Percentiles rank a stretch among this genome's conserved stretches.
Evolutionary conservation across 1,139 yeast species (phyloP).

Genomic region (Pichia sp.): DNA sequence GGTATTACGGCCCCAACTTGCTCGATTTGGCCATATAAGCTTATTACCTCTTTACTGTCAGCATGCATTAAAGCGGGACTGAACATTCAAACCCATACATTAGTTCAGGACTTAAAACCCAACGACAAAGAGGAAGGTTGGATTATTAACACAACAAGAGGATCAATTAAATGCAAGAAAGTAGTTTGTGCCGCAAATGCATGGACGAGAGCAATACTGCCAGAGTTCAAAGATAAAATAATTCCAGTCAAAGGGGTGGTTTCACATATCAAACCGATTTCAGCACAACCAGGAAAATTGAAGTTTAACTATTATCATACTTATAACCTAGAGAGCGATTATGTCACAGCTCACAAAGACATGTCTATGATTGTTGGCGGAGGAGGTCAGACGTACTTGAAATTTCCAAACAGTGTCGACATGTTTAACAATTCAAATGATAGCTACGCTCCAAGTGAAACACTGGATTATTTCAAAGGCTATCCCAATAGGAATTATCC

Average conservation of each 20-base stretch:
- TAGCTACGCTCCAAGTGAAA: slow-evolving; percentile 15
- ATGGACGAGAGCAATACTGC: slow-evolving; percentile 28
- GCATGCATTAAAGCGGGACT: slow-evolving; percentile 28
- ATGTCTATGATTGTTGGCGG: slow-evolving; percentile 26
- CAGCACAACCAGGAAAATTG: slow-evolving; percentile 7
- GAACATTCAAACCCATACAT: slow-evolving; percentile 33
- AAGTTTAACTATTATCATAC: slow-evolving; percentile 21
- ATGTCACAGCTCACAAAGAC: slow-evolving; percentile 23
- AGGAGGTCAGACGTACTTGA: slow-evolving; percentile 14
- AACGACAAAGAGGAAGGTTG: slow-evolving; percentile 18
- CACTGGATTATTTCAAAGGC: slow-evolving; percentile 16
- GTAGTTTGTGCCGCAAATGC: slow-evolving; percentile 36
- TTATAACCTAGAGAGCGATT: slow-evolving; percentile 19
- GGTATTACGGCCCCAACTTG: slow-evolving; percentile 33
- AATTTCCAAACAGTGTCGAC: slow-evolving; percentile 10
- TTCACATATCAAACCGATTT: slow-evolving; percentile 17
- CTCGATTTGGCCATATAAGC: slow-evolving; percentile 35
- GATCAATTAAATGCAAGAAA: slow-evolving; percentile 25
- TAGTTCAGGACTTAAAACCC: slow-evolving; percentile 23
- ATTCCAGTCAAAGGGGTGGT: slow-evolving; percentile 24
- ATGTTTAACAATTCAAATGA: slow-evolving; percentile 23
- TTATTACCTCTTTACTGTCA: slow-evolving; percentile 28
- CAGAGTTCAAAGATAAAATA: slow-evolving; percentile 19
- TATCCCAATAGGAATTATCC: slow-evolving; percentile 19
- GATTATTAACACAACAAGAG: slow-evolving; percentile 27